Percentiles rank a stretch among this genome's conserved stretches.
Conservation (phyloP, 306 rosid species). For the Trifolium dubium region DNA sequence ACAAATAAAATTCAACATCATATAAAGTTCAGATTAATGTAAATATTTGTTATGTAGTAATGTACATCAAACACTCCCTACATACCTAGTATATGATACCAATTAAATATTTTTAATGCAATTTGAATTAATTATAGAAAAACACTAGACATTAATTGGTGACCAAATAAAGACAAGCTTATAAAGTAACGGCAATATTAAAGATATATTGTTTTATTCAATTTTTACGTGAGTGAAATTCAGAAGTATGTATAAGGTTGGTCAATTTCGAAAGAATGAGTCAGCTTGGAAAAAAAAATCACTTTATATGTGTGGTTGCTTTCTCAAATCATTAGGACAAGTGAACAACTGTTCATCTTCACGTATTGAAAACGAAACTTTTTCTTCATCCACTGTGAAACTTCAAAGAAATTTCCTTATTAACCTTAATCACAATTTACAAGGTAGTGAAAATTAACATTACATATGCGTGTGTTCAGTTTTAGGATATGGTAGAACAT, state of each 20-base stretch:
- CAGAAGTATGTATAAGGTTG: conserved; percentile 27
- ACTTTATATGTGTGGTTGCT: conserved; percentile 40
- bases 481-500: too few species aligned
- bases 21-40: not conserved
- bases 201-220: conserved; percentile 19
- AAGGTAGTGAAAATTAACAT: not conserved
- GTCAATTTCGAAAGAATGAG: conserved; percentile 34
- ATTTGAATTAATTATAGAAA: not conserved
- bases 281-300: conserved; percentile 21
- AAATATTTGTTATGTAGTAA: not conserved
- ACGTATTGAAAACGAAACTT: conserved; percentile 27
- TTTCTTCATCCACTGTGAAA: conserved; percentile 30
- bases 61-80: conserved; percentile 1
- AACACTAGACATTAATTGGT: not conserved
- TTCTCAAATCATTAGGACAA: conserved; percentile 49
- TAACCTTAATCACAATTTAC: not conserved
- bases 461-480: too few species aligned
- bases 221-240: conserved; percentile 39
- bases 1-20: conserved; percentile 39
- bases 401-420: conserved; percentile 30
- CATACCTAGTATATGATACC: not conserved
- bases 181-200: not conserved
- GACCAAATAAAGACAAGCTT: not conserved
- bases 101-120: not conserved
- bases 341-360: conserved; percentile 24